Conservation (phyloP, 1,284 basidiomycete genomes). For the Serendipita sp. region DNA sequence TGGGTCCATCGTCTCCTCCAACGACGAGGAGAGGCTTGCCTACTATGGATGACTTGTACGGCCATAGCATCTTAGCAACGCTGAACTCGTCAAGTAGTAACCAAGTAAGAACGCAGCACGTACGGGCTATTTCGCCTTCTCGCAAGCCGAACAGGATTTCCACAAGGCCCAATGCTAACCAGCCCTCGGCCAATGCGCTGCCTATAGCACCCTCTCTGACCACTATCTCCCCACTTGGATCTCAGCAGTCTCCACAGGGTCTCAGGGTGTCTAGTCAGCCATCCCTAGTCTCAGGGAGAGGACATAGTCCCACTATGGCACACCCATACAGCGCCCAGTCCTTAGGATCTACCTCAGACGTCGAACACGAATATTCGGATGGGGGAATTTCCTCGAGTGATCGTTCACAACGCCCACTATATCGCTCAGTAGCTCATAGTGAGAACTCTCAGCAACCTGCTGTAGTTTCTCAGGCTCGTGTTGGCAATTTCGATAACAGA, state of each 20-base stretch:
- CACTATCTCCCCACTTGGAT: neutral
- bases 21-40: neutral
- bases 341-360: neutral
- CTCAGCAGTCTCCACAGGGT: neutral
- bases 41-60: neutral
- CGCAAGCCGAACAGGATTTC: neutral
- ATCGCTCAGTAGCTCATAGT: neutral
- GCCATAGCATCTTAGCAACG: neutral
- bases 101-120: neutral
- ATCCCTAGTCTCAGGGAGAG: neutral
- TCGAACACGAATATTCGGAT: neutral
- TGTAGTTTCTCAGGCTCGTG: neutral
- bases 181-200: neutral
- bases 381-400: neutral
- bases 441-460: neutral
- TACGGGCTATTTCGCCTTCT: neutral
- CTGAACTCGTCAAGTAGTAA: neutral
- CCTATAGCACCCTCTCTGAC: neutral
- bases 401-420: neutral
- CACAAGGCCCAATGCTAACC: neutral
- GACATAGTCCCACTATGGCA: neutral
- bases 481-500: neutral
- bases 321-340: constrained; percentile 6
- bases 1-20: neutral
- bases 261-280: neutral